Base-by-base conservation (phyloP, 1,284 basidiomycete genomes). In the Trichosporon coremiiforme region DNA sequence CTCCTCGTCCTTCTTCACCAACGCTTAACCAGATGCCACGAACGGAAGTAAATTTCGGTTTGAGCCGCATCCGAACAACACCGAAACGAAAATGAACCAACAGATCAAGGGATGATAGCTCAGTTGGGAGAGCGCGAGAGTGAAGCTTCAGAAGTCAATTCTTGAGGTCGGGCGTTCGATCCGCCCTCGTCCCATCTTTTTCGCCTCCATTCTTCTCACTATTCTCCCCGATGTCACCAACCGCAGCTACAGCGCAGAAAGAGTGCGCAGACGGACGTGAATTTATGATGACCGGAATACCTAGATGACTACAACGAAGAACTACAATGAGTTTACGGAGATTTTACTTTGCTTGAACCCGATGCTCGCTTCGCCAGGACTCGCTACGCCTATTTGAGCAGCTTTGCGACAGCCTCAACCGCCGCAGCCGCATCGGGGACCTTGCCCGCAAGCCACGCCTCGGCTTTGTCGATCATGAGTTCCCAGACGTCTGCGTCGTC, bases 391-490 rank as follows among this genome's bases (percentile, higher is more conserved):
- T 25, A 60, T 31, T 60, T 60, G 29, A 60, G 4, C 29, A 33
- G 8, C 29, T 33, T 31, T 38, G 38, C 38, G 5, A 47, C 57
- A 1, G 38, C 38, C 29, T n/a, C 29, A 12, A 67, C 8, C 4
- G 57, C 25, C 6, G 15, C 67, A 4, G 7, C 17, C 2, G 22
- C 45, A 10, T 41, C 50, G 6, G 7, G 15, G 2, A 25, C 60
- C 68, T 66, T 15, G 10, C 10, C 25, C 2, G 57, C 65, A 4
- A 73, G 67, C 71, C 71, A 73, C 2, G 2, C 47, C 67, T 68
- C 63, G 13, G 71, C 71, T 65, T 73, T 73, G 15, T 67, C 71
- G n/a, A 73, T 69, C 20, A 73, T 57, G 55, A 73, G 50, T 65
- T 73, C 71, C 71, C 71, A 73, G 41, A 60, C 31, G 7, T 73